Evolutionary conservation across 768 basidiomycete species (phyloP).

Genomic region (Aureoboletus auriporus): DNA sequence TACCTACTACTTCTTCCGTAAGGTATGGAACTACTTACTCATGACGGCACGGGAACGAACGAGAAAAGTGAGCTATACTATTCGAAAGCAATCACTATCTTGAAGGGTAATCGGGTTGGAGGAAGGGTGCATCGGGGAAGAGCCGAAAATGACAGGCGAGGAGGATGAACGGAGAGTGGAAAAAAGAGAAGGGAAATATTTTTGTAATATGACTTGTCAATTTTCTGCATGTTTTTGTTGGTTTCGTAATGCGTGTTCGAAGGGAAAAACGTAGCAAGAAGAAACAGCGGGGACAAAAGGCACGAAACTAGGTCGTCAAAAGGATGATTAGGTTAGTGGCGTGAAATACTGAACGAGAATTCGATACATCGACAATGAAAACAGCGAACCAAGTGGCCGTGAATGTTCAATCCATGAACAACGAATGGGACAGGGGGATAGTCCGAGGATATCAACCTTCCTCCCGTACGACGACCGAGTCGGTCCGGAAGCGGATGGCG

Average conservation of each 20-base stretch:
- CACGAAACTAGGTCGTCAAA: conserved; percentile 36
- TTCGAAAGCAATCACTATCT: conserved; percentile 21
- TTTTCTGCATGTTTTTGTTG: conserved; percentile 38
- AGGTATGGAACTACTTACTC: conserved; percentile 45
- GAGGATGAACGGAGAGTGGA: conserved; percentile 21
- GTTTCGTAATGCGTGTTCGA: conserved; percentile 29
- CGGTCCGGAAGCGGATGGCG: conserved; percentile 13
- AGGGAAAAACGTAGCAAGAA: conserved; percentile 36
- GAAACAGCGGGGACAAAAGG: conserved; percentile 33
- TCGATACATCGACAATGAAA: conserved; percentile 30
- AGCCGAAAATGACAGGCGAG: conserved; percentile 15
- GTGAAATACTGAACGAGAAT: conserved; percentile 29
- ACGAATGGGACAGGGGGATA: conserved; percentile 22
- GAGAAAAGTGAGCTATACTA: conserved; percentile 21
- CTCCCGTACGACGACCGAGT: conserved; percentile 25
- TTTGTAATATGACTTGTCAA: conserved; percentile 39
- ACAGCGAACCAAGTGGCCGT: conserved; percentile 23
- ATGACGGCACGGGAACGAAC: conserved; percentile 23
- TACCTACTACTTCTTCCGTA: conserved; percentile 9
- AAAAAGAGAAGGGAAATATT: conserved; percentile 39
- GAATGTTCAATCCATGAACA: conserved; percentile 38
- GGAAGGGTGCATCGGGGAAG: conserved; percentile 3
- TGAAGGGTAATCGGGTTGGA: conserved; percentile 1
- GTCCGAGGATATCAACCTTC: conserved; percentile 31
- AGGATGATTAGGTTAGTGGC: conserved; percentile 32